phyloP scores from a whole-genome alignment of 1,284 basidiomycete genomes.

The Malassezia sympodialis region DNA sequence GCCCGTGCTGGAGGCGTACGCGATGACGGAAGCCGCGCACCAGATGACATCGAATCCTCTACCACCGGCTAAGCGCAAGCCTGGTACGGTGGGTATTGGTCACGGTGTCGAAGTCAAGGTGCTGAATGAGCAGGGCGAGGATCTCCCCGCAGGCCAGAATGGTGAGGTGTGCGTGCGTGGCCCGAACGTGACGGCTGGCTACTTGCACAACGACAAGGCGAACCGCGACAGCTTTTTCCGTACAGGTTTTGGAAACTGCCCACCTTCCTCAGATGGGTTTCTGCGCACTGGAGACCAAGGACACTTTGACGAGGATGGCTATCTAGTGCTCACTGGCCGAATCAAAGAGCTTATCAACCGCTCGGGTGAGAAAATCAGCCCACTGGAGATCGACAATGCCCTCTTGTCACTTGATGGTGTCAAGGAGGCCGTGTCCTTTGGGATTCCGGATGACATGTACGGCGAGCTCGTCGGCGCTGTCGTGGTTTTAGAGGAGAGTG shows the following conservation, averaged over 20 bases:
- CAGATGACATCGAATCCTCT: constrained; percentile 51
- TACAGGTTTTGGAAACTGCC: constrained; percentile 31
- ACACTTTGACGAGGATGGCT: constrained; percentile 57
- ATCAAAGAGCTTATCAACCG: constrained; percentile 48
- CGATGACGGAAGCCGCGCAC: constrained; percentile 50
- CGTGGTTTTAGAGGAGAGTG: constrained; percentile 31
- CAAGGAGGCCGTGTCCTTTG: constrained; percentile 53
- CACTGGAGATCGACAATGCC: constrained; percentile 57
- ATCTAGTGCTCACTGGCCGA: constrained; percentile 52
- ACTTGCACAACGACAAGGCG: constrained; percentile 51
- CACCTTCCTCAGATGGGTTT: constrained; percentile 43
- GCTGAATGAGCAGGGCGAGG: constrained; percentile 48
- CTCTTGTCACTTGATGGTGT: constrained; percentile 53
- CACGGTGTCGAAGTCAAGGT: constrained; percentile 52
- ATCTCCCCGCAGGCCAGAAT: constrained; percentile 45
- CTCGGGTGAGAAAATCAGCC: constrained; percentile 61
- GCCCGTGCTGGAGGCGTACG: constrained; percentile 53
- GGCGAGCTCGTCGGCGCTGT: constrained; percentile 49
- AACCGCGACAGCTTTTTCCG: constrained; percentile 47
- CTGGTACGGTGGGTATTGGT: constrained; percentile 51
- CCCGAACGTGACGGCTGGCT: constrained; percentile 51
- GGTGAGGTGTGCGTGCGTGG: constrained; percentile 53
- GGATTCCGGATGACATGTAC: constrained; percentile 46
- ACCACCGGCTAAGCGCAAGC: constrained; percentile 48
- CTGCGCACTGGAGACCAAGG: constrained; percentile 60